Percentiles rank a stretch among this genome's conserved stretches.
Evolutionary conservation across 1,284 basidiomycete genomes (phyloP).

Genomic region (Ustilago esculenta): DNA sequence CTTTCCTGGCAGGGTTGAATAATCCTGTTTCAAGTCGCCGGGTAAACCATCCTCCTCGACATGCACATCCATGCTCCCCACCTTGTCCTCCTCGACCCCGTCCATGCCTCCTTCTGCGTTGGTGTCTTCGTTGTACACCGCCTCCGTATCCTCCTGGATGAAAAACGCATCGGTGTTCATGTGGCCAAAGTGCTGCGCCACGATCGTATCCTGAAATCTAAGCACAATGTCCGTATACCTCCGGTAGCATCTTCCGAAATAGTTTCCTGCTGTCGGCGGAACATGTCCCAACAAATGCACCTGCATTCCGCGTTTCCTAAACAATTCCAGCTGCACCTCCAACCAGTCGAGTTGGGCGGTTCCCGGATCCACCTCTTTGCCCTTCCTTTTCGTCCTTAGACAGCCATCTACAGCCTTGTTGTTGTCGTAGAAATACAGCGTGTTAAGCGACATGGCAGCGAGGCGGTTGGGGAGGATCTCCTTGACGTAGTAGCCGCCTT

Average conservation of each 20-base stretch:
- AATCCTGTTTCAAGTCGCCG: constrained; percentile 63
- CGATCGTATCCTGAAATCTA: constrained; percentile 86
- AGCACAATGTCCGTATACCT: constrained; percentile 81
- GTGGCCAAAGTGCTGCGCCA: constrained; percentile 85
- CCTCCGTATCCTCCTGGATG: constrained; percentile 59
- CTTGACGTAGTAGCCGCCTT: constrained; percentile 80
- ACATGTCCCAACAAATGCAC: constrained; percentile 73
- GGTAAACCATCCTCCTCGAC: constrained; percentile 28
- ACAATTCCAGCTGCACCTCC: constrained; percentile 81
- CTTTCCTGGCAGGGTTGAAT: constrained; percentile 53
- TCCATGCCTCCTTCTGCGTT: background rate
- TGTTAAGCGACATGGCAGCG: constrained; percentile 87
- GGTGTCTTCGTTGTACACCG: constrained; percentile 6
- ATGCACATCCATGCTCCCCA: background rate
- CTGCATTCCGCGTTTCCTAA: constrained; percentile 80
- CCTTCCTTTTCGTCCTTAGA: constrained; percentile 31
- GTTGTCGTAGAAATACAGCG: constrained; percentile 89
- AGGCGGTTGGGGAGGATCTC: constrained; percentile 82
- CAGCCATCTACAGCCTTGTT: constrained; percentile 78
- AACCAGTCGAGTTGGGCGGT: constrained; percentile 77
- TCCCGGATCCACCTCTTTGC: constrained; percentile 46
- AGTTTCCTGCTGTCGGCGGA: constrained; percentile 81
- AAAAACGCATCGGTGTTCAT: constrained; percentile 69
- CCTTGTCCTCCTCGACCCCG: background rate
- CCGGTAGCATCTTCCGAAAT: constrained; percentile 84